These are phyloP conservation scores for Aphanomyces cochlioides DNA, from an alignment of 352 stramenopile genomes.

Conservation along the genomic window DNA sequence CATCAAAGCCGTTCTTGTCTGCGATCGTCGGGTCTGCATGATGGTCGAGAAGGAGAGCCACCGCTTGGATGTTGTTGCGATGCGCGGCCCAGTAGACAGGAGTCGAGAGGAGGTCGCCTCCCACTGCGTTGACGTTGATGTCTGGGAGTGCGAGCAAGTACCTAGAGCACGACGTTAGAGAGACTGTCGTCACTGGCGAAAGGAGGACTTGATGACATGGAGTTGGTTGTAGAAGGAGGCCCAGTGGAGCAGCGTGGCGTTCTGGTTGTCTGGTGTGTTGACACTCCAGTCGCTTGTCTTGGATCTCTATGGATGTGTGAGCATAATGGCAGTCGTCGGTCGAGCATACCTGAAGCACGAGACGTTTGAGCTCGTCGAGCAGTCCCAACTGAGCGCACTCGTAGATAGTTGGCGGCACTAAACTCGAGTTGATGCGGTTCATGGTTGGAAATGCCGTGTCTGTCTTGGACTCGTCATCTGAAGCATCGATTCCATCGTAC, in stretches of 20 bases:
- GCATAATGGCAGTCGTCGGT: neutral
- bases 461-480: neutral
- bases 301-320: neutral
- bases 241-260: constrained; percentile 68
- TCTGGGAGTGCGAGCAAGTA: constrained; percentile 47
- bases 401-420: constrained; percentile 40
- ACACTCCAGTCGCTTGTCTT: constrained; percentile 40
- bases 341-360: constrained; percentile 43
- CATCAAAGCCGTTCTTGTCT: constrained; percentile 49
- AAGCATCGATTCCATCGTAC: constrained; percentile 28
- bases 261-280: constrained; percentile 45
- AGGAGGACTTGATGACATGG: constrained; percentile 59
- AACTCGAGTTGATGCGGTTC: constrained; percentile 42
- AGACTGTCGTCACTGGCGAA: neutral
- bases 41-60: constrained; percentile 62
- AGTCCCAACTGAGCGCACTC: constrained; percentile 64
- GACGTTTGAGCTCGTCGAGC: constrained; percentile 52
- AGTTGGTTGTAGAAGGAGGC: constrained; percentile 81
- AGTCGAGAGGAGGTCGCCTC: constrained; percentile 56
- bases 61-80: constrained; percentile 76
- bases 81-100: constrained; percentile 71
- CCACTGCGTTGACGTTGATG: constrained; percentile 51
- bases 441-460: constrained; percentile 31
- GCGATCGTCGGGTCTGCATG: constrained; percentile 52
- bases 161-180: constrained; percentile 32